These are phyloP conservation scores for Gnomoniopsis smithogilvyi DNA, from an alignment of 2,329 filamentous ascomycete genomes.

Conservation along the genomic window DNA sequence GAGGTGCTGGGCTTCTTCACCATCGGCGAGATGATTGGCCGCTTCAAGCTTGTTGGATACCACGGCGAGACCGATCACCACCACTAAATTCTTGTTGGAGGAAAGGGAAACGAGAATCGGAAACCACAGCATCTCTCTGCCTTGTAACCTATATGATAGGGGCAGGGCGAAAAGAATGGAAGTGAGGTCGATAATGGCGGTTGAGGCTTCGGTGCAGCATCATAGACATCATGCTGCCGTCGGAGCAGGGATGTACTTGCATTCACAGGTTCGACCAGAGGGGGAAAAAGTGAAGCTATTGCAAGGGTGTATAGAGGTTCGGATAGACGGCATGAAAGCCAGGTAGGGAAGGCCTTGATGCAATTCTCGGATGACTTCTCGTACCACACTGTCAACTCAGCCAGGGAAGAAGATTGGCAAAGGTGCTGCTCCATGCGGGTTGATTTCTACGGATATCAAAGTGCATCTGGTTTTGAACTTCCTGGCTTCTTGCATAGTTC, in stretches of 20 bases:
- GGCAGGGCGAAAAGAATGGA: neutral
- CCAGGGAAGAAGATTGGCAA: too few relatives aligned
- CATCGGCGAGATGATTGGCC: conserved; percentile 92
- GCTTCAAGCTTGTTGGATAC: conserved; percentile 95
- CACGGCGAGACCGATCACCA: conserved; percentile 61
- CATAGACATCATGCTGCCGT: too few relatives aligned
- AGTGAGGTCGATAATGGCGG: neutral
- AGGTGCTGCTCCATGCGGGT: too few relatives aligned
- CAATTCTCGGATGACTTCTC: neutral
- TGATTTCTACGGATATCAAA: neutral
- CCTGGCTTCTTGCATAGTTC: neutral
- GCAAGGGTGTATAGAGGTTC: neutral
- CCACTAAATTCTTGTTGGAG: conserved; percentile 44
- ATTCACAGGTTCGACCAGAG: too few relatives aligned
- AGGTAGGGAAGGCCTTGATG: neutral
- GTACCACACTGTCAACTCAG: neutral
- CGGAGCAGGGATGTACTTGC: too few relatives aligned
- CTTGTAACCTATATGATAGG: neutral
- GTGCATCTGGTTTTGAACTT: too few relatives aligned
- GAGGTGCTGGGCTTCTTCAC: conserved; percentile 97
- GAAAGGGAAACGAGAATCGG: too few relatives aligned
- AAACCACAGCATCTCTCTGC: too few relatives aligned
- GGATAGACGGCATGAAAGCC: conserved; percentile 6
- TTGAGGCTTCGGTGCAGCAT: too few relatives aligned
- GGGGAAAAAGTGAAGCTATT: neutral